phyloP scores from a whole-genome alignment of 768 basidiomycete genomes.

The Kwoniella sp. region DNA sequence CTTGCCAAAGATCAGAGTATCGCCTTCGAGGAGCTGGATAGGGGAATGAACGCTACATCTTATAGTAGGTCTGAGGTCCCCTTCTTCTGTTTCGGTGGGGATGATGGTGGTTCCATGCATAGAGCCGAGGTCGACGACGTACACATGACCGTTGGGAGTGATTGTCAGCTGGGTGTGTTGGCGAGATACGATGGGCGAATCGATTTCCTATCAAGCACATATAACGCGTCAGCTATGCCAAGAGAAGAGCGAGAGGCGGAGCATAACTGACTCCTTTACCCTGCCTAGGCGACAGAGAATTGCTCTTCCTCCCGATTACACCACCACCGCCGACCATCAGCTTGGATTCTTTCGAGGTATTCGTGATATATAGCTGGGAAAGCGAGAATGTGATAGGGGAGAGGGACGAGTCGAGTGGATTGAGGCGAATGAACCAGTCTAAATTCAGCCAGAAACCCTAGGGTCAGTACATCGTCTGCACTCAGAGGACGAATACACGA shows the following conservation, averaged over 20 bases:
- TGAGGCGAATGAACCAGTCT: slow-evolving; percentile 27
- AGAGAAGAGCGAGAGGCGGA: background rate
- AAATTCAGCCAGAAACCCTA: background rate
- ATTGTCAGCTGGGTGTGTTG: slow-evolving; percentile 27
- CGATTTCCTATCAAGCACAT: slow-evolving; percentile 10
- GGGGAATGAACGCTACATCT: no score
- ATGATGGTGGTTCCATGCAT: slow-evolving; percentile 31
- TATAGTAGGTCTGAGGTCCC: no score
- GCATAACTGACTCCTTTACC: slow-evolving; percentile 5
- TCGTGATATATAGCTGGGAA: background rate
- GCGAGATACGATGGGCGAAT: slow-evolving; percentile 30
- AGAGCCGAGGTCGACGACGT: slow-evolving; percentile 37
- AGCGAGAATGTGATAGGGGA: slow-evolving; percentile 5
- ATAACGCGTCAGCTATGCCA: no score
- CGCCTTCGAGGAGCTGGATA: slow-evolving; percentile 25
- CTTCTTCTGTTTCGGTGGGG: no score
- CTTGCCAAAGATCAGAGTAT: slow-evolving; percentile 30
- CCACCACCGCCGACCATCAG: slow-evolving; percentile 9
- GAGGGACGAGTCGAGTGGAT: background rate
- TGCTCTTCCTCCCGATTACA: slow-evolving; percentile 21
- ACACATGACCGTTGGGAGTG: slow-evolving; percentile 26
- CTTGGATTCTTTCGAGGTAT: background rate
- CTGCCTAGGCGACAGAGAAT: background rate
- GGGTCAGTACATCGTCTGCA: no score
- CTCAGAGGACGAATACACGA: no score